Conservation (phyloP, 495 filamentous ascomycete species). For the Xylaria nigripes region DNA sequence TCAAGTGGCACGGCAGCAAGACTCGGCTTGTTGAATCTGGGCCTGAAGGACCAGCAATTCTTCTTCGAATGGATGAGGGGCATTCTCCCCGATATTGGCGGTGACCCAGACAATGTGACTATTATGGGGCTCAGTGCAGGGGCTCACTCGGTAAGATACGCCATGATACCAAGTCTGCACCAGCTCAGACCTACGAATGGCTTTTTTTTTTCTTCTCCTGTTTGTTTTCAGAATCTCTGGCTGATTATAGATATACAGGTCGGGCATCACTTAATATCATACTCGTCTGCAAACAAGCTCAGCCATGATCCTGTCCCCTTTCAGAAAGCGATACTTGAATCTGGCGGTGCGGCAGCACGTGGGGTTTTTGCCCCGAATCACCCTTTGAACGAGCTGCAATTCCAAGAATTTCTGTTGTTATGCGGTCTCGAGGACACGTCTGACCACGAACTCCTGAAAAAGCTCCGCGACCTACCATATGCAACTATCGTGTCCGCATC, state of each 20-base stretch:
- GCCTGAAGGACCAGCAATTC: conserved; percentile 59
- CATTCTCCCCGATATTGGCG: conserved; percentile 54
- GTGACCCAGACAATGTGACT: conserved; percentile 54
- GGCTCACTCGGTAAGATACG: conserved; percentile 46
- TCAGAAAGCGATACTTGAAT: conserved; percentile 55
- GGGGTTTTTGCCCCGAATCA: conserved; percentile 49
- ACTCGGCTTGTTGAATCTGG: conserved; percentile 54
- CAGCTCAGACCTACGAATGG: background rate
- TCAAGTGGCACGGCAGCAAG: conserved; percentile 45
- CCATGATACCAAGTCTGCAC: background rate
- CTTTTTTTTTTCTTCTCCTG: no score
- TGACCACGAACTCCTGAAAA: conserved; percentile 40
- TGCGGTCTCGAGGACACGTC: conserved; percentile 33
- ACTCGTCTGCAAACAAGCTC: conserved; percentile 23
- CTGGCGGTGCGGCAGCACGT: conserved; percentile 53
- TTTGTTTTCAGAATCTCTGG: background rate
- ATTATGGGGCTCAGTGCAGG: conserved; percentile 61
- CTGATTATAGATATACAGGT: conserved; percentile 35
- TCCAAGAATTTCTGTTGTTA: conserved; percentile 46
- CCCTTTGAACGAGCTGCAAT: conserved; percentile 51
- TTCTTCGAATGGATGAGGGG: conserved; percentile 57
- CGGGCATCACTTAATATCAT: conserved; percentile 56
- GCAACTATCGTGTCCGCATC: conserved; percentile 41
- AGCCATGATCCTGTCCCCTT: conserved; percentile 39
- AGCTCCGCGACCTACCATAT: conserved; percentile 43